These are phyloP conservation scores for Echinosophora koreensis DNA, from an alignment of 306 rosid genomes.

Conservation along the genomic window DNA sequence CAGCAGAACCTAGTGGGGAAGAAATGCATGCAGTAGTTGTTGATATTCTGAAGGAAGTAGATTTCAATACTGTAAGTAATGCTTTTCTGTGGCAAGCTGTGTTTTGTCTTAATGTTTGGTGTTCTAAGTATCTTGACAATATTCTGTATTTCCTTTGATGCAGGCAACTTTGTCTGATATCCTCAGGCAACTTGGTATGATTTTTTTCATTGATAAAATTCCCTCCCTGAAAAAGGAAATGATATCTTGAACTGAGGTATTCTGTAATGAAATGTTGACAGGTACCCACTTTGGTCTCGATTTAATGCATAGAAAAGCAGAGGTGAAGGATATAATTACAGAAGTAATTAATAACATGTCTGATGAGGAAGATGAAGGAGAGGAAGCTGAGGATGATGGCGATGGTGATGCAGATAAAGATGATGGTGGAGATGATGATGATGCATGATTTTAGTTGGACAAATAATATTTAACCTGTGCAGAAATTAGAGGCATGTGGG, in stretches of 20 bases:
- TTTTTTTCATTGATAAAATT: constrained; percentile 12
- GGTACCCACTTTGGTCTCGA: constrained; percentile 90
- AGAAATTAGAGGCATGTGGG: constrained; percentile 49
- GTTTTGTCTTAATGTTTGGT: constrained; percentile 21
- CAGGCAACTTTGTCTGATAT: constrained; percentile 99
- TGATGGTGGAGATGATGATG: constrained; percentile 46
- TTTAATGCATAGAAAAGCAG: constrained; percentile 97
- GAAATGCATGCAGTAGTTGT: constrained; percentile 90
- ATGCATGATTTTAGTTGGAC: constrained; percentile 48
- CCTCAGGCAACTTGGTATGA: constrained; percentile 93
- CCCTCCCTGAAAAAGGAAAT: background rate
- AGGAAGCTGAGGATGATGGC: constrained; percentile 68
- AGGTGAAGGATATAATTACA: constrained; percentile 96
- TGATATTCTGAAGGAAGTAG: constrained; percentile 90
- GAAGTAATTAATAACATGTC: constrained; percentile 95
- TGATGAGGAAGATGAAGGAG: constrained; percentile 88
- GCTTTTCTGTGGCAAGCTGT: background rate
- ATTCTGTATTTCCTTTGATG: constrained; percentile 40
- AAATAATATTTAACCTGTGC: constrained; percentile 48
- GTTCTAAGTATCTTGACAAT: constrained; percentile 17
- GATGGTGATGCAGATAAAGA: constrained; percentile 66
- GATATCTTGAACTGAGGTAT: constrained; percentile 28
- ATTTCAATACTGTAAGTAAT: constrained; percentile 89
- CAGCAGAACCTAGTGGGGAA: constrained; percentile 78
- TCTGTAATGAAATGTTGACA: constrained; percentile 49